Evolutionary conservation across 2,329 filamentous ascomycete genomes (phyloP), one percentile per base, ranked within the genome.

Genomic region (Curvularia lunata): DNA sequence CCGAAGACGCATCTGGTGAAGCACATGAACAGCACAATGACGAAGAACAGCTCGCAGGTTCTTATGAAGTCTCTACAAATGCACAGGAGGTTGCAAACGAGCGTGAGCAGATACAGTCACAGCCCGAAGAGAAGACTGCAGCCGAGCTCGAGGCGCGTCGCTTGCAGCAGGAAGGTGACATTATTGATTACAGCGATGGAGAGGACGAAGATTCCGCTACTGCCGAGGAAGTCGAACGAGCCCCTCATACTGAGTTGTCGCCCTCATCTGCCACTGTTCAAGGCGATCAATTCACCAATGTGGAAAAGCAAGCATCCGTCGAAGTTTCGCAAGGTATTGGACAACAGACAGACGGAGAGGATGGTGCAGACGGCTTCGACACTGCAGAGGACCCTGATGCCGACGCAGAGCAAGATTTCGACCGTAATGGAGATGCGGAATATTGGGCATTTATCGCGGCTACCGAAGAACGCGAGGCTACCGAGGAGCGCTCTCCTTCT

Each of bases 101-200:
- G 25, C 30, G 43, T 43, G 21, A 45, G 6, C 54, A 42, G 25
- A 40, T 32, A 10, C 46, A 30, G 16, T 42, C 47, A 23, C 52
- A 50, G 28, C 38, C 37, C 6, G 51, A 25, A 37, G 46, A 49
- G 16, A 37, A 51, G 49, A 53, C 49, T 5, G 43, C 32, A 5
- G 34, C 51, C 9, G 53, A 56, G 9, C 37, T 51, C 18, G 59
- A 65, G 28, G 59, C 54, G 23, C 60, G 55, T 41, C 60, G 61
- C 45, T 66, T 63, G 48, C 61, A 67, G 16, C 58, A 65, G 34
- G 72, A 77, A n/a, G 77, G 76, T 12, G 79, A 82, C 62, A 57
- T 79, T n/a, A 77, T 82, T 64, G 81, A 82, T 58, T 85, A 83
- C 65, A 81, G 81, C 23, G 82, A 85, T 55, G 79, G 75, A n/a